Conservation (phyloP, 2,329 filamentous ascomycete genomes). For the Epichloe gansuensis region DNA sequence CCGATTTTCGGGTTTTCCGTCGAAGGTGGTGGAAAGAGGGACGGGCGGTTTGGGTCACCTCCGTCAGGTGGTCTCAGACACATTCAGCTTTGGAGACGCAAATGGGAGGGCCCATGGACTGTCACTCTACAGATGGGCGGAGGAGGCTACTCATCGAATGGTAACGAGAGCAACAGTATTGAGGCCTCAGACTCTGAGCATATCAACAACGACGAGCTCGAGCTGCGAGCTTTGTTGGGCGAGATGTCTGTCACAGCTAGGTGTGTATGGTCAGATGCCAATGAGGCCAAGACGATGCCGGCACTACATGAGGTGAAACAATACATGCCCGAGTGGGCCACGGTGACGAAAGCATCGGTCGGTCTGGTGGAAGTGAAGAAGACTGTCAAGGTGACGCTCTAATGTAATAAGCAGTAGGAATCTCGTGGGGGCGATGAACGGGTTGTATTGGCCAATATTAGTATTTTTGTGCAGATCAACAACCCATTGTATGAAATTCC, state of each 20-base stretch:
- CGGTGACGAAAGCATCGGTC: constrained; percentile 61
- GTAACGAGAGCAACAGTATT: not conserved
- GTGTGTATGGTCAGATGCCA: constrained; percentile 84
- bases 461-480: not conserved
- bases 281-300: constrained; percentile 58
- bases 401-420: constrained; percentile 8
- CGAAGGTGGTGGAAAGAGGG: constrained; percentile 43
- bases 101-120: constrained; percentile 65
- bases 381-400: constrained; percentile 41
- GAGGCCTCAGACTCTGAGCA: not conserved
- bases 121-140: constrained; percentile 31
- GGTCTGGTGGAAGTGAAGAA: constrained; percentile 75
- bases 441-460: not conserved
- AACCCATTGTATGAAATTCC: not conserved
- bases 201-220: constrained; percentile 9
- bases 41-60: constrained; percentile 53
- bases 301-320: constrained; percentile 69
- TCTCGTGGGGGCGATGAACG: not conserved
- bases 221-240: constrained; percentile 6
- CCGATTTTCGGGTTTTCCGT: constrained; percentile 55
- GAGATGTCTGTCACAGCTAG: constrained; percentile 51
- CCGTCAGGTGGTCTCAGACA: constrained; percentile 52
- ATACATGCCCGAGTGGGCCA: constrained; percentile 71
- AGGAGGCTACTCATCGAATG: not conserved
- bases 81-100: constrained; percentile 70